Conservation (phyloP, 1,284 basidiomycete species). For the Agaricales sp. region DNA sequence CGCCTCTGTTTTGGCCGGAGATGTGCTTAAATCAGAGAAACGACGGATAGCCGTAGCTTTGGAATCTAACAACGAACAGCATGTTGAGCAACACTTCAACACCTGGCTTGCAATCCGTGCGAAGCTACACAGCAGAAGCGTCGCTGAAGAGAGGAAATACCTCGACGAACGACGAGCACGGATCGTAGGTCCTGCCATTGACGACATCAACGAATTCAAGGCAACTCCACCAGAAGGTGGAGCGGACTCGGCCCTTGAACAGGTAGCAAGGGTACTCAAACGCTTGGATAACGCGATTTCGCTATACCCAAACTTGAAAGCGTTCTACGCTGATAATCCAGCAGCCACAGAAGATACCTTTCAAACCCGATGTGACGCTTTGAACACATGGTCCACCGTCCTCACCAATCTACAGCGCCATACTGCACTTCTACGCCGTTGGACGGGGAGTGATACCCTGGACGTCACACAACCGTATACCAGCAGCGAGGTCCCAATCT, state of each 20-base stretch:
- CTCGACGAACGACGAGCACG: conserved; percentile 78
- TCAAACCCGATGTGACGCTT: conserved; percentile 71
- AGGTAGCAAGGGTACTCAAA: conserved; percentile 67
- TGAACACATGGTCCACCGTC: conserved; percentile 85
- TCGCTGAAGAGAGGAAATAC: conserved; percentile 74
- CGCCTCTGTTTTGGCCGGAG: conserved; percentile 83
- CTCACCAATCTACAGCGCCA: conserved; percentile 72
- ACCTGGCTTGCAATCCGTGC: conserved; percentile 92
- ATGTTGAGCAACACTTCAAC: conserved; percentile 54
- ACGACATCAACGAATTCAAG: conserved; percentile 73
- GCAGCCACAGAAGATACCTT: conserved; percentile 57
- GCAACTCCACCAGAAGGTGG: conserved; percentile 31
- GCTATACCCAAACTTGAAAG: conserved; percentile 79
- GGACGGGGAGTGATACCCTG: conserved; percentile 88
- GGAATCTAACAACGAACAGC: conserved; percentile 56
- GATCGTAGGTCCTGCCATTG: conserved; percentile 74
- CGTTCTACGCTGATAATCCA: conserved; percentile 74
- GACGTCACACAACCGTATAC: conserved; percentile 76
- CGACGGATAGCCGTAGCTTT: conserved; percentile 75
- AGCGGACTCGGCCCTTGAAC: conserved; percentile 48
- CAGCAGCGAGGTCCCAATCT: conserved; percentile 43
- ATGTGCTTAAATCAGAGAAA: conserved; percentile 90
- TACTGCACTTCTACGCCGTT: conserved; percentile 70
- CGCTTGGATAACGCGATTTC: conserved; percentile 79
- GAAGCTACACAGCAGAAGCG: conserved; percentile 68